Conservation (phyloP, 768 basidiomycete genomes). For the Udeniomyces megalosporus region DNA sequence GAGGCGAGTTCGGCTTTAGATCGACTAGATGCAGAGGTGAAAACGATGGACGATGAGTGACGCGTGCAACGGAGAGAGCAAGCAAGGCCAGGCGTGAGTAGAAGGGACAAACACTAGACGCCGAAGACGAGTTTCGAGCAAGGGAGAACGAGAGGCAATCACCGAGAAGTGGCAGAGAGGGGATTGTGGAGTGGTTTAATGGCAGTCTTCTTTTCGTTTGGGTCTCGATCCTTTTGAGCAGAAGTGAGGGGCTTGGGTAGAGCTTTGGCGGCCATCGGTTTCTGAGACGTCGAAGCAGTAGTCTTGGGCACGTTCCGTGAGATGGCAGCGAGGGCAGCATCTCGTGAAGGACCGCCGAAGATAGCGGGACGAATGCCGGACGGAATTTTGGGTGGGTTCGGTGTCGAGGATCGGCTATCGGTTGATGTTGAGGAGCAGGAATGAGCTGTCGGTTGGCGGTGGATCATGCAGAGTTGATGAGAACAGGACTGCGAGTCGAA, state of each 20-base stretch:
- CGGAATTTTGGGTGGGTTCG: neutral
- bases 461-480: slow-evolving; percentile 55
- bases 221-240: slow-evolving; percentile 1
- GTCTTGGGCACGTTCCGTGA: slow-evolving; percentile 29
- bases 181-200: slow-evolving; percentile 1
- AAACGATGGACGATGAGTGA: neutral
- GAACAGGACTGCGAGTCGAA: slow-evolving; percentile 42
- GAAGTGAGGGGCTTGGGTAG: neutral
- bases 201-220: slow-evolving; percentile 2
- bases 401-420: slow-evolving; percentile 15
- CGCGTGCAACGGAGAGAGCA: neutral
- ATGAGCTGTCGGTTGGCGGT: slow-evolving; percentile 65
- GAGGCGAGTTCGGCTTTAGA: slow-evolving; percentile 14
- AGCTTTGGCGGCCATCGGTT: neutral
- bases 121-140: neutral
- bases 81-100: slow-evolving; percentile 36
- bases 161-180: slow-evolving; percentile 3
- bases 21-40: slow-evolving; percentile 24
- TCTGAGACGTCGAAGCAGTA: slow-evolving; percentile 40
- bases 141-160: neutral
- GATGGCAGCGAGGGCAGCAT: slow-evolving; percentile 10
- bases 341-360: neutral
- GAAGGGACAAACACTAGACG: neutral
- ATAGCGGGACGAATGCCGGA: slow-evolving; percentile 9
- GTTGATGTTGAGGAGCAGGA: slow-evolving; percentile 33